Conservation (phyloP, 768 basidiomycete genomes). For the Paxillus involutus region DNA sequence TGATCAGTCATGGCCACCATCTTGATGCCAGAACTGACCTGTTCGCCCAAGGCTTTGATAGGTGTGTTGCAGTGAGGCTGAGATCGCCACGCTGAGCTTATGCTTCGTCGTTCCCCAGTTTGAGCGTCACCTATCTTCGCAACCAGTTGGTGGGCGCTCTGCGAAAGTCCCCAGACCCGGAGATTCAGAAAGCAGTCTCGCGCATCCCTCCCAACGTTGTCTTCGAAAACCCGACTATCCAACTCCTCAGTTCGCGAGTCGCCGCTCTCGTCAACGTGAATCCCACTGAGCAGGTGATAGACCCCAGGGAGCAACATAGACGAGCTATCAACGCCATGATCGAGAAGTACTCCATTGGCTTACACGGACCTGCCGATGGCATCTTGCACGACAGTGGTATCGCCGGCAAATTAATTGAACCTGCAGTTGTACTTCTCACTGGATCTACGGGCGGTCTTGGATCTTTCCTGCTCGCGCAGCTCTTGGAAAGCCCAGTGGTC, state of each 20-base stretch:
- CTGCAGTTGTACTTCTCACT: slow-evolving; percentile 35
- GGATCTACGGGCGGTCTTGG: slow-evolving; percentile 44
- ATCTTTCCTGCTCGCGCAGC: slow-evolving; percentile 31
- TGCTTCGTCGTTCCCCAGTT: slow-evolving; percentile 8
- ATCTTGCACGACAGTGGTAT: slow-evolving; percentile 1
- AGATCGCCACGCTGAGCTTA: background rate
- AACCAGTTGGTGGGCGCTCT: slow-evolving; percentile 22
- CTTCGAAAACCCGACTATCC: slow-evolving; percentile 41
- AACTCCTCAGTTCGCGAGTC: slow-evolving; percentile 28
- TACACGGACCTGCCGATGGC: slow-evolving; percentile 13
- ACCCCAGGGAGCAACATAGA: slow-evolving; percentile 10
- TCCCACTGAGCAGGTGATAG: background rate
- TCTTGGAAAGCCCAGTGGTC: slow-evolving; percentile 25
- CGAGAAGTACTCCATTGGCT: slow-evolving; percentile 34
- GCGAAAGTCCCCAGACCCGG: slow-evolving; percentile 30
- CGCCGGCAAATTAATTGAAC: slow-evolving; percentile 2
- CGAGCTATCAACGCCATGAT: slow-evolving; percentile 38
- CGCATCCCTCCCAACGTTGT: slow-evolving; percentile 34
- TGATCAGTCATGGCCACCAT: slow-evolving; percentile 4
- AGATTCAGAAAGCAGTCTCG: slow-evolving; percentile 23
- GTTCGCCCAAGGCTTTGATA: slow-evolving; percentile 38
- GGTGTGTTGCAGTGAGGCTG: slow-evolving; percentile 16
- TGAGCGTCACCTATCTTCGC: slow-evolving; percentile 31
- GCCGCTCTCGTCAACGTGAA: slow-evolving; percentile 5
- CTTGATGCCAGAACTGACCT: slow-evolving; percentile 23